These are phyloP conservation scores for Blastobotrys americana DNA, from an alignment of 805 yeast genomes.

Conservation along the genomic window DNA sequence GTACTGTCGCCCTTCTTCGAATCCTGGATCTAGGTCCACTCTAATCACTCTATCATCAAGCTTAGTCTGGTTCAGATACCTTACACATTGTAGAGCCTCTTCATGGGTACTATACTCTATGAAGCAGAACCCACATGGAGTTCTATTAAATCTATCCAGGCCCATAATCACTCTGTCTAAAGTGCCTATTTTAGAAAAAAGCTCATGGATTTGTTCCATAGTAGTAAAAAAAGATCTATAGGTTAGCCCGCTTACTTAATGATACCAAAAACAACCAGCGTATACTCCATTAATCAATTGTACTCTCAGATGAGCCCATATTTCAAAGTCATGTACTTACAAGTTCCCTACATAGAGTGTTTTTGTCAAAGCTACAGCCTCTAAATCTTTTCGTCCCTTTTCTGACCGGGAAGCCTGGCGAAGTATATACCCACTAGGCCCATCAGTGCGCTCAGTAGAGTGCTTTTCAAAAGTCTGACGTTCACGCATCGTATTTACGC, in stretches of 20 bases:
- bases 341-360: conserved; percentile 90
- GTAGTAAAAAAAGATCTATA: conserved; percentile 69
- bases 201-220: conserved; percentile 87
- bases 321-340: conserved; percentile 11
- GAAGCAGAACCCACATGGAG: conserved; percentile 97
- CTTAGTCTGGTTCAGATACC: conserved; percentile 72
- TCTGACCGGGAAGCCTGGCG: conserved; percentile 29
- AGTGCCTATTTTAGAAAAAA: conserved; percentile 50
- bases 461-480: conserved; percentile 21
- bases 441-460: conserved; percentile 33
- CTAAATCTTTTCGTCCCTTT: conserved; percentile 46
- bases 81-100: conserved; percentile 76
- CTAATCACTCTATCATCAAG: conserved; percentile 76
- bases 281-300: too few relatives aligned
- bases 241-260: too few relatives aligned
- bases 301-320: not conserved
- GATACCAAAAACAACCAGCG: too few relatives aligned
- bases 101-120: conserved; percentile 63
- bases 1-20: conserved; percentile 89
- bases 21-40: conserved; percentile 94
- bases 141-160: conserved; percentile 76
- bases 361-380: conserved; percentile 54
- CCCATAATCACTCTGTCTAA: conserved; percentile 79
- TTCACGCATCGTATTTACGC: not conserved
- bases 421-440: conserved; percentile 28